phyloP scores from a whole-genome alignment of 371 early-diverging fungal genomes.

The Mortierella sp. region DNA sequence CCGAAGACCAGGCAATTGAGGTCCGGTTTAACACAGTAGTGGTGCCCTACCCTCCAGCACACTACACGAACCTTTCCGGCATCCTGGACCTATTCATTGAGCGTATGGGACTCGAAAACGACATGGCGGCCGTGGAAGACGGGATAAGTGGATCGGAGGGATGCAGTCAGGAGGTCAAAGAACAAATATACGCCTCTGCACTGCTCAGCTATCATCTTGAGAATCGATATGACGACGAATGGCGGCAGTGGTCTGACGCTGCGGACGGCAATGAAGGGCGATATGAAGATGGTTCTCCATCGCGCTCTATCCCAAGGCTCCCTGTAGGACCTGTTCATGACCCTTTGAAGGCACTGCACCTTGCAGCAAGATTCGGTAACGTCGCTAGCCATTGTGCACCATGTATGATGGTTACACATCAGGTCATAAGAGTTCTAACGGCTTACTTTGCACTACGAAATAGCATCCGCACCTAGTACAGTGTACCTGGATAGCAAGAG shows the following conservation, averaged over 20 bases:
- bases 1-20: constrained; percentile 57
- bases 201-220: constrained; percentile 62
- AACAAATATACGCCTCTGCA: constrained; percentile 56
- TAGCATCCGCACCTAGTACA: constrained; percentile 62
- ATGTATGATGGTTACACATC: not conserved
- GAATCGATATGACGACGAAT: constrained; percentile 62
- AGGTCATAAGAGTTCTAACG: too few relatives aligned
- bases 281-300: not conserved
- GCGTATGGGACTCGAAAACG: constrained; percentile 56
- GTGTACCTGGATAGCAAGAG: constrained; percentile 60
- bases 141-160: not conserved
- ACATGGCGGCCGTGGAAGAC: constrained; percentile 35
- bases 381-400: not conserved
- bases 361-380: constrained; percentile 69
- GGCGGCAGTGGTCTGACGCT: constrained; percentile 59
- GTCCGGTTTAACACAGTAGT: constrained; percentile 70
- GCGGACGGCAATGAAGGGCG: not conserved
- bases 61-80: constrained; percentile 67
- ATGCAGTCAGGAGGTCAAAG: constrained; percentile 32
- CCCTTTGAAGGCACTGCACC: constrained; percentile 68
- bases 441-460: too few relatives aligned
- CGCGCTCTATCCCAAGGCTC: constrained; percentile 34
- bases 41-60: constrained; percentile 65
- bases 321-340: constrained; percentile 80
- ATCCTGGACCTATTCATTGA: constrained; percentile 66